Conservation (phyloP, 306 rosid species). For the Gillenia trifoliata region DNA sequence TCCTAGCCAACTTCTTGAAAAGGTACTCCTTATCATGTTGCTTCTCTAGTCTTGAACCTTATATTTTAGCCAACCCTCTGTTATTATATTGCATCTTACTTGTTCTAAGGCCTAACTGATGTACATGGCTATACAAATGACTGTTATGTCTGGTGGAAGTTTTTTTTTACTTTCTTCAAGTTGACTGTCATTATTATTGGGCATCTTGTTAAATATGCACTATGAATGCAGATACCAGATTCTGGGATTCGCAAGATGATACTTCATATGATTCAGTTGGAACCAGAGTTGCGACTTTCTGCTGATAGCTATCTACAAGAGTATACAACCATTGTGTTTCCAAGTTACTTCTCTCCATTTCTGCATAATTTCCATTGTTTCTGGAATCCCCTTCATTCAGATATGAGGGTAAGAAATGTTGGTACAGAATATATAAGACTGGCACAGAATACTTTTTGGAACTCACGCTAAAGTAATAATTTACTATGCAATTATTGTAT, state of each 20-base stretch:
- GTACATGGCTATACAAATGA: background rate
- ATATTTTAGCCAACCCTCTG: background rate
- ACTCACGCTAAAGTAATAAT: slow-evolving; percentile 20
- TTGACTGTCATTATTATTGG: background rate
- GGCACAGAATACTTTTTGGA: slow-evolving; percentile 16
- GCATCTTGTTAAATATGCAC: slow-evolving; percentile 6
- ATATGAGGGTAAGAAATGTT: slow-evolving; percentile 68
- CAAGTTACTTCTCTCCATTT: slow-evolving; percentile 79
- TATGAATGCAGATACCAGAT: slow-evolving; percentile 77
- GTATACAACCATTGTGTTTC: slow-evolving; percentile 72
- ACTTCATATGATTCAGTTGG: slow-evolving; percentile 90
- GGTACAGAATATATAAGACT: slow-evolving; percentile 3
- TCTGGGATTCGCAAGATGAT: slow-evolving; percentile 88
- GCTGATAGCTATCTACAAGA: slow-evolving; percentile 84
- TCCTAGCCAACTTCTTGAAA: too few relatives aligned
- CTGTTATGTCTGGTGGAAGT: background rate
- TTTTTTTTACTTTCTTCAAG: background rate
- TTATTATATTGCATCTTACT: background rate
- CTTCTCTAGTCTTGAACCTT: background rate
- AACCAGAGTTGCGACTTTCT: slow-evolving; percentile 81
- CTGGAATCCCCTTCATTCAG: slow-evolving; percentile 89
- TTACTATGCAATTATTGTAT: slow-evolving; percentile 15
- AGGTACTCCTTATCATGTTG: background rate
- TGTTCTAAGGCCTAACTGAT: background rate
- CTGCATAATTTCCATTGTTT: slow-evolving; percentile 89